These are phyloP conservation scores for Talaromyces nanjingensis DNA, from an alignment of 495 filamentous ascomycete genomes.

Conservation along the genomic window DNA sequence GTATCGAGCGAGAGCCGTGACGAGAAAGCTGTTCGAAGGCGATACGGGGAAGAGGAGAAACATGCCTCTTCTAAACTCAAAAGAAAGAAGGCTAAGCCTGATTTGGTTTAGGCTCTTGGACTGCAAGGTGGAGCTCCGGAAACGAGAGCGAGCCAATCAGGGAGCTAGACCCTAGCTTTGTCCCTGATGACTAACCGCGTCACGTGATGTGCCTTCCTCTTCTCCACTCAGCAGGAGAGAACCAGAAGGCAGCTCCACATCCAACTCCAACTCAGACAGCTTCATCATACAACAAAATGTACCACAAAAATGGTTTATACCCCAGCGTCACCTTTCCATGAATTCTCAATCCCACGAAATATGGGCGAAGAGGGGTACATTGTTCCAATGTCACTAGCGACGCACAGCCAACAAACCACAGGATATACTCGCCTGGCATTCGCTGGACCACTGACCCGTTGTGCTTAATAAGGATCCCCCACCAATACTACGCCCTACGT, in stretches of 20 bases:
- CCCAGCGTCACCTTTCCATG: neutral
- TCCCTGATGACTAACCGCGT: neutral
- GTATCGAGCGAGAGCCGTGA: neutral
- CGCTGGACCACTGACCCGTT: neutral
- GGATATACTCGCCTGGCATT: neutral
- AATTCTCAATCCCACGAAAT: neutral
- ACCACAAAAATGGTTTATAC: neutral
- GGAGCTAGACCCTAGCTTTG: neutral
- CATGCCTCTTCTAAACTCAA: neutral
- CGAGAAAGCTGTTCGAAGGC: neutral
- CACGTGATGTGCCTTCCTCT: neutral
- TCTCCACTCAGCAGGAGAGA: too few species aligned
- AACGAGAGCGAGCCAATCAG: neutral
- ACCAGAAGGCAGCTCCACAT: neutral
- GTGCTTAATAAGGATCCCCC: neutral
- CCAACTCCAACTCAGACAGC: too few species aligned
- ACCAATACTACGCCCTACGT: neutral
- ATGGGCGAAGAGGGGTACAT: neutral
- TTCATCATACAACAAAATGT: neutral
- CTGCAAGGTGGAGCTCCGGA: neutral
- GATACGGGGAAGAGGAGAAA: neutral
- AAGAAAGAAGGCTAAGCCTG: neutral
- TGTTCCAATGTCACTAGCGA: neutral
- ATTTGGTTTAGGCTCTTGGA: neutral
- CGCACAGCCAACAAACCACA: neutral